Evolutionary conservation across 208 protist species (phyloP).

Genomic region (Trypanosoma platydactyli): DNA sequence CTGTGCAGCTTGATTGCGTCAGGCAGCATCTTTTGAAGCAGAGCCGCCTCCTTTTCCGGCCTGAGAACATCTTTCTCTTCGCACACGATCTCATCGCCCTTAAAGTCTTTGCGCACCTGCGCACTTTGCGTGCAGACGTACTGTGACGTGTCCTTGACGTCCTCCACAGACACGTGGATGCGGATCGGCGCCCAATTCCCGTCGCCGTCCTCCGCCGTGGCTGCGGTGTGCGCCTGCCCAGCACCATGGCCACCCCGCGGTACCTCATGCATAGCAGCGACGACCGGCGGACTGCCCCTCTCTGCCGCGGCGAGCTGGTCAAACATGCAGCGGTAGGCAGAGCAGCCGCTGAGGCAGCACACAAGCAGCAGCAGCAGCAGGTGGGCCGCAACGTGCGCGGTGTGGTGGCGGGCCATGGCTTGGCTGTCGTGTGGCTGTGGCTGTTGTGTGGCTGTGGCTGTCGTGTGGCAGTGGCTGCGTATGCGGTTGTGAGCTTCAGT

Average conservation of each 20-base stretch:
- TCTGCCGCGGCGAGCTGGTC: background rate
- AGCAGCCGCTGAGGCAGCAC: too few relatives aligned
- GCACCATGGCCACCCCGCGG: background rate
- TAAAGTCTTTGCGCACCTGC: constrained; percentile 20
- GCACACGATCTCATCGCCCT: constrained; percentile 25
- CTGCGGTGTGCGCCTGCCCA: constrained; percentile 2
- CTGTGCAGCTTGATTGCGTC: constrained; percentile 42
- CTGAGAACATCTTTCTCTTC: constrained; percentile 37
- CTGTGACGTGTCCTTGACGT: constrained; percentile 28
- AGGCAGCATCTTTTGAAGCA: constrained; percentile 40
- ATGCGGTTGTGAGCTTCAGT: too few relatives aligned
- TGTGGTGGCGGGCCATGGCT: too few relatives aligned
- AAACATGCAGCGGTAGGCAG: constrained; percentile 3
- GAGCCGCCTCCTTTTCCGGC: constrained; percentile 11
- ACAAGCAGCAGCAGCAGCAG: too few relatives aligned
- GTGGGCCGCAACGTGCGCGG: too few relatives aligned
- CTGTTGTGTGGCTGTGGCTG: too few relatives aligned
- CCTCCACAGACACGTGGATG: constrained; percentile 35
- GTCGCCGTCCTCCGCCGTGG: background rate
- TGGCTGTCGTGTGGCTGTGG: too few relatives aligned
- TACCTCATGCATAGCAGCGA: constrained; percentile 38
- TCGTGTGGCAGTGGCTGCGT: too few relatives aligned
- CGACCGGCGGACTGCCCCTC: background rate
- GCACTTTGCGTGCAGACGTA: constrained; percentile 37
- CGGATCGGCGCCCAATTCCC: constrained; percentile 38